Percentiles rank a stretch among this genome's conserved stretches.
phyloP scores from a whole-genome alignment of 305 asterid species.

The Fraxinus platypoda region DNA sequence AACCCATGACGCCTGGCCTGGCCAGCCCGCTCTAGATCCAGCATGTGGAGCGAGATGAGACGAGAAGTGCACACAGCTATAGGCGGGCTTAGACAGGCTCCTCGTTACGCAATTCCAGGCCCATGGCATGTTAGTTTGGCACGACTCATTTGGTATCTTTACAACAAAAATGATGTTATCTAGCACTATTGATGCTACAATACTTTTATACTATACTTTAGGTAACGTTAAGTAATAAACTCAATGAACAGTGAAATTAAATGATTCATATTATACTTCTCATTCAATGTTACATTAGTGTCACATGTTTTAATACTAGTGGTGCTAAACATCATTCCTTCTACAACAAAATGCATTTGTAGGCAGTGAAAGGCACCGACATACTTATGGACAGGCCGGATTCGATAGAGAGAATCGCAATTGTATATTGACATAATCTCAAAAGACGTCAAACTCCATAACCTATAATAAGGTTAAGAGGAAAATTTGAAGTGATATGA shows the following conservation, averaged over 20 bases:
- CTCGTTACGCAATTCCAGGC: not conserved
- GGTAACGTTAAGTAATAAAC: no score
- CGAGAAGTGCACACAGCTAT: not conserved
- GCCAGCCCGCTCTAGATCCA: not conserved
- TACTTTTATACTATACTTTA: no score
- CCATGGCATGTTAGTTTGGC: not conserved
- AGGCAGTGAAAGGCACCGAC: not conserved
- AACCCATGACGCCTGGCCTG: not conserved
- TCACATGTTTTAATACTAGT: no score
- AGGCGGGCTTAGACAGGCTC: not conserved
- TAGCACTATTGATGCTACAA: no score
- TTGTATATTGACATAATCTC: not conserved
- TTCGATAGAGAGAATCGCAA: not conserved
- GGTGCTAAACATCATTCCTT: no score
- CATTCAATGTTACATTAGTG: no score
- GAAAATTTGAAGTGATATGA: no score
- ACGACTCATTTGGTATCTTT: not conserved
- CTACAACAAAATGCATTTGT: not conserved
- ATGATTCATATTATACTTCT: no score
- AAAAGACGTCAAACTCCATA: not conserved
- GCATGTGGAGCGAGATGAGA: not conserved
- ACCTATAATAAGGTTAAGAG: no score
- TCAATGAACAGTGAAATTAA: no score
- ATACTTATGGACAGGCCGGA: not conserved
- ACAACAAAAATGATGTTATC: no score